Evolutionary conservation across 768 basidiomycete species (phyloP).

Genomic region (Boletales sp.): DNA sequence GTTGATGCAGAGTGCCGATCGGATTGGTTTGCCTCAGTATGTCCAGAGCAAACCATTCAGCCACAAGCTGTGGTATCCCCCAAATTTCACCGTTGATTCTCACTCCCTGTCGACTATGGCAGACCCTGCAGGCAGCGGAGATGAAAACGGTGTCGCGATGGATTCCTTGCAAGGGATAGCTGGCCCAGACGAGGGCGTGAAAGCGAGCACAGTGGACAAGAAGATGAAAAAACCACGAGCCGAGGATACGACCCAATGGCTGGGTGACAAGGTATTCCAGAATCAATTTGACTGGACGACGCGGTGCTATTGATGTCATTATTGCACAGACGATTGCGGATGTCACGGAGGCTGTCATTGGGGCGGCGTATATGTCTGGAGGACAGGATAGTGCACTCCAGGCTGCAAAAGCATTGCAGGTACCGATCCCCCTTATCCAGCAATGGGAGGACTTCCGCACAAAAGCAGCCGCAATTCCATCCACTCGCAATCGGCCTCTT

Average conservation of each 20-base stretch:
- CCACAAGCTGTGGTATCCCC: constrained; percentile 63
- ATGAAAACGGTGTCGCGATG: constrained; percentile 22
- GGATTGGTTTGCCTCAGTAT: constrained; percentile 62
- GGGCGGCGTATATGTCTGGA: constrained; percentile 74
- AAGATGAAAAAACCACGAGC: constrained; percentile 43
- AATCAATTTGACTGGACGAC: background rate
- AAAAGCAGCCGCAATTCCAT: constrained; percentile 43
- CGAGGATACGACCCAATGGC: constrained; percentile 46
- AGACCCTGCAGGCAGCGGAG: constrained; percentile 28
- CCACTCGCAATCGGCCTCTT: constrained; percentile 42
- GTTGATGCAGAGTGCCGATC: constrained; percentile 52
- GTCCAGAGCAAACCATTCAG: constrained; percentile 71
- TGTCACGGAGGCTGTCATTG: constrained; percentile 81
- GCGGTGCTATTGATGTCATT: constrained; percentile 10
- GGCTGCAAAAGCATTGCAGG: constrained; percentile 58
- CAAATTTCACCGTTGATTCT: constrained; percentile 35
- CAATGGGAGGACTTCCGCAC: constrained; percentile 68
- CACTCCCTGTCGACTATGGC: constrained; percentile 7
- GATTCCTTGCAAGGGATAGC: constrained; percentile 7
- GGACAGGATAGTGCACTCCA: constrained; percentile 65
- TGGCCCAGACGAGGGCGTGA: constrained; percentile 11
- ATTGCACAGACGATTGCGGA: constrained; percentile 68
- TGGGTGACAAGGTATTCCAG: constrained; percentile 71
- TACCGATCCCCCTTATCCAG: constrained; percentile 61
- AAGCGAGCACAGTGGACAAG: constrained; percentile 7